Percentiles rank a stretch among this genome's conserved stretches.
These are phyloP conservation scores for Lactarius psammicola DNA, from an alignment of 768 basidiomycete species.

Conservation along the genomic window DNA sequence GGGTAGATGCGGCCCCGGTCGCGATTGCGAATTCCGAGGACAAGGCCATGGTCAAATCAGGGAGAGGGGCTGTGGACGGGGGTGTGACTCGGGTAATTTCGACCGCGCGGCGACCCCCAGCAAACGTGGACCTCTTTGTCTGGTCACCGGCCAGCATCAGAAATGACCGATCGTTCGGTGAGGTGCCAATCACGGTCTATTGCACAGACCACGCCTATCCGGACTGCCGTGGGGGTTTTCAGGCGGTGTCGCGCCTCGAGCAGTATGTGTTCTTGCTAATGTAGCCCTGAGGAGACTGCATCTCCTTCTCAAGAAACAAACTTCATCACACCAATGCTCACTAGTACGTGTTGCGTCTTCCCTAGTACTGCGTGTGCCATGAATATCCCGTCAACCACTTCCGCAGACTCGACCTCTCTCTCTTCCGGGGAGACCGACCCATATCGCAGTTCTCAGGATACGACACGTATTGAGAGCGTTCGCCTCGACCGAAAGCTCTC, in stretches of 20 bases:
- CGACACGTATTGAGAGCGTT: slow-evolving; percentile 91
- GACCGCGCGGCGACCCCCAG: slow-evolving; percentile 69
- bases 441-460: slow-evolving; percentile 83
- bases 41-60: slow-evolving; percentile 48
- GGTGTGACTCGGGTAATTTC: slow-evolving; percentile 55
- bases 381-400: slow-evolving; percentile 28
- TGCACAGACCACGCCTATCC: slow-evolving; percentile 75
- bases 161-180: slow-evolving; percentile 67
- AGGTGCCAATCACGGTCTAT: slow-evolving; percentile 67
- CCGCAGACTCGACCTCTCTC: slow-evolving; percentile 34
- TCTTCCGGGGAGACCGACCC: slow-evolving; percentile 48
- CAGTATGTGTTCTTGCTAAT: slow-evolving; percentile 97
- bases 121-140: slow-evolving; percentile 74
- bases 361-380: slow-evolving; percentile 23
- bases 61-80: slow-evolving; percentile 41
- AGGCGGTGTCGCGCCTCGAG: slow-evolving; percentile 89
- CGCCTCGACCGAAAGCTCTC: slow-evolving; percentile 94
- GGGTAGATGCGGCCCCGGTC: slow-evolving; percentile 67
- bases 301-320: slow-evolving; percentile 84
- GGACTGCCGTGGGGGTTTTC: slow-evolving; percentile 74
- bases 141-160: slow-evolving; percentile 69
- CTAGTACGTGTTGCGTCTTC: slow-evolving; percentile 43
- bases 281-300: slow-evolving; percentile 92
- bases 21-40: slow-evolving; percentile 50
- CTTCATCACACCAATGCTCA: slow-evolving; percentile 75